These are phyloP conservation scores for Phytophthora hybrid DNA, from an alignment of 352 stramenopile genomes.

Conservation along the genomic window DNA sequence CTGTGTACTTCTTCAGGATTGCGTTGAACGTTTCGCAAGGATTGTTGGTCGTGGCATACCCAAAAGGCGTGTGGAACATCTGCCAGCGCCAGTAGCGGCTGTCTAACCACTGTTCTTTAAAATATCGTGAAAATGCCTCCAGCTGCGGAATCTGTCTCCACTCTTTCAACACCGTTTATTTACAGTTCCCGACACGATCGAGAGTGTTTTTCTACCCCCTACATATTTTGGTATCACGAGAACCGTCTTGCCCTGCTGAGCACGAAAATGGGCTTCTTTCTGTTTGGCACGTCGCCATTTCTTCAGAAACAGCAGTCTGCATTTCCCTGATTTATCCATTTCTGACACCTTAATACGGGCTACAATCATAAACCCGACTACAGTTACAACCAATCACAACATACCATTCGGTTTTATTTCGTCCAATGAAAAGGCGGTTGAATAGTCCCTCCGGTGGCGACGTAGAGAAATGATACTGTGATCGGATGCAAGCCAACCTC, in stretches of 20 bases:
- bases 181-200: neutral
- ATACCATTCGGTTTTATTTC: neutral
- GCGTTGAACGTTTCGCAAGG: too few relatives aligned
- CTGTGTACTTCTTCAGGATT: too few relatives aligned
- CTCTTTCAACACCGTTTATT: neutral
- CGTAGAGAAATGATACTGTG: neutral
- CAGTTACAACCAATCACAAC: neutral
- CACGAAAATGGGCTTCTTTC: neutral
- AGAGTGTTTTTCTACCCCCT: neutral
- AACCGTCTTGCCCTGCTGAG: neutral
- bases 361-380: neutral
- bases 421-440: neutral
- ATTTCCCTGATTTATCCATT: neutral
- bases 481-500: neutral
- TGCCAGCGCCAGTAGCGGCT: too few relatives aligned
- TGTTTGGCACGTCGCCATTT: neutral
- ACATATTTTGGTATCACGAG: neutral
- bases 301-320: neutral
- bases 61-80: too few relatives aligned
- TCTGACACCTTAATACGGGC: neutral
- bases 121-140: too few relatives aligned
- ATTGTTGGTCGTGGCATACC: too few relatives aligned
- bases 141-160: too few relatives aligned
- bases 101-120: too few relatives aligned
- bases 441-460: neutral